Evolutionary conservation across 2,329 filamentous ascomycete species (phyloP).

Genomic region (Blastomyces emzantsi): DNA sequence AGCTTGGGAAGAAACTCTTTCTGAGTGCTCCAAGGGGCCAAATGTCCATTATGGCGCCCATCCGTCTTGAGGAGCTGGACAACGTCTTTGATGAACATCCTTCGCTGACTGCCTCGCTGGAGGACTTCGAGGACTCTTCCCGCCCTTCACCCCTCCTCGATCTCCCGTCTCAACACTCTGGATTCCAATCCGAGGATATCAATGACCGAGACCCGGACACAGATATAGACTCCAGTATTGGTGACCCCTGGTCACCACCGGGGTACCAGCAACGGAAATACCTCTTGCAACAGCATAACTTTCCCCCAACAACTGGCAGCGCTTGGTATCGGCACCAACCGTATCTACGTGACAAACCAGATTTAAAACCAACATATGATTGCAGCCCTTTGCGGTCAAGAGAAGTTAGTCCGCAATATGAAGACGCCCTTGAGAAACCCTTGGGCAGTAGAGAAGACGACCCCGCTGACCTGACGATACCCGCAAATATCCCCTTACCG

Average conservation of each 20-base stretch:
- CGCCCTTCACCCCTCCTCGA: slow-evolving; percentile 46
- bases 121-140: slow-evolving; percentile 48
- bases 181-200: slow-evolving; percentile 49
- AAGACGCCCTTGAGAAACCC: slow-evolving; percentile 44
- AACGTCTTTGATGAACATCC: slow-evolving; percentile 49
- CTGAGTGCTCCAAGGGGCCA: neutral
- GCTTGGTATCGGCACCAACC: slow-evolving; percentile 46
- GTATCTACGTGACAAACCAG: slow-evolving; percentile 38
- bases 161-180: slow-evolving; percentile 52
- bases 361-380: slow-evolving; percentile 32
- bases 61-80: slow-evolving; percentile 36
- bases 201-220: slow-evolving; percentile 36
- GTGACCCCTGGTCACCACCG: slow-evolving; percentile 55
- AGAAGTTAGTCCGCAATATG: slow-evolving; percentile 51
- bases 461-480: slow-evolving; percentile 42
- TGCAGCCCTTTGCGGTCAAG: slow-evolving; percentile 46
- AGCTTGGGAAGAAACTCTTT: neutral
- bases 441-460: slow-evolving; percentile 25
- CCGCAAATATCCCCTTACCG: slow-evolving; percentile 51
- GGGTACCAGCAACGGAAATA: slow-evolving; percentile 45
- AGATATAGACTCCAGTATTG: slow-evolving; percentile 35
- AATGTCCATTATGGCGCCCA: slow-evolving; percentile 13
- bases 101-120: slow-evolving; percentile 51
- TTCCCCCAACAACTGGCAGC: slow-evolving; percentile 39
- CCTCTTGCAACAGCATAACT: slow-evolving; percentile 20